Evolutionary conservation across 106 monocot genomes (phyloP), one percentile per base, ranked within the genome.

Genomic region (Allium fistulosum): DNA sequence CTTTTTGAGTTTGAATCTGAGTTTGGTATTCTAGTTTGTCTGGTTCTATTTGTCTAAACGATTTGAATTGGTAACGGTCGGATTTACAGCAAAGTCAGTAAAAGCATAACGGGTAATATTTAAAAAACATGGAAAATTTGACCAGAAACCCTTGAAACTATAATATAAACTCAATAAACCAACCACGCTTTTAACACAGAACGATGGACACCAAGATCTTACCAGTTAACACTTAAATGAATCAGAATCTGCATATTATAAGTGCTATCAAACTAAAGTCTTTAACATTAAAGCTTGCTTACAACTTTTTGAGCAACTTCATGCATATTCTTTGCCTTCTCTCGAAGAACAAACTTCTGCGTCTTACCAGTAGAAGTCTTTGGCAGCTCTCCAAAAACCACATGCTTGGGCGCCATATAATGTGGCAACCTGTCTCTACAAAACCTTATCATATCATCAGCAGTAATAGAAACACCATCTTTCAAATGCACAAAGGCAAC

Each of bases 261-360:
- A 37, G 37, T 37, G 37, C 37, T 37, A 37, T 37, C 37, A 37
- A 37, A 37, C 37, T 37, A 37, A 37, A 37, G 1, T 37, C 37
- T 37, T 37, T 37, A 37, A 37, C 18, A 37, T 74, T 57, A 74
- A 51, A 74, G 59, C 67, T 74, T 74, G 15, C 59, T 65, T 4
- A 26, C 67, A 13, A 27, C 27, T 1, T 26, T 67, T 26, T 22
- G 46, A 49, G 7, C 15, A 60, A 51, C 10, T 17, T 58, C 60
- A 3, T 59, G 67, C 74, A 74, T 67, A 4, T 57, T 51, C 66
- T 67, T 67, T 0, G 67, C 74, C 59, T 59, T 74, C 50, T 74
- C 74, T 51, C 74, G 66, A 4, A 74, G 74, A 58, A 74, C 67
- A 67, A 59, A 74, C 49, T 74, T 74, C 67, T 74, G 67, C 26